Evolutionary conservation across 1,284 basidiomycete genomes (phyloP).

Genomic region (Ceratobasidium sp.): DNA sequence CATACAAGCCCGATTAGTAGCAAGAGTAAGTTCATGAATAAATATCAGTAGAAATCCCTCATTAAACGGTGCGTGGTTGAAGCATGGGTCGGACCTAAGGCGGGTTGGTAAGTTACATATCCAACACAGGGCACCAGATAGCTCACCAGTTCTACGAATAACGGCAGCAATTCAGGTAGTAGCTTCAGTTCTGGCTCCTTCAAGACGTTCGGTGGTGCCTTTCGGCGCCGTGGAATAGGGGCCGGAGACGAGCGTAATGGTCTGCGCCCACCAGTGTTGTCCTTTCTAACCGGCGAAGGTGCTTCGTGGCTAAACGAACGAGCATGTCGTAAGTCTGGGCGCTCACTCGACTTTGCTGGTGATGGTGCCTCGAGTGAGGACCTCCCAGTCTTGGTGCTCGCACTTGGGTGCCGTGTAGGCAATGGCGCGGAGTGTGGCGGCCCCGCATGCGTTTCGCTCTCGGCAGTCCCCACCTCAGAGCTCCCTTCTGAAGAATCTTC

Average conservation of each 20-base stretch:
- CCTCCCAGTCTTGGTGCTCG: conserved; percentile 49
- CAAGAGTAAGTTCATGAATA: not conserved
- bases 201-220: conserved; percentile 58
- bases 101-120: not conserved
- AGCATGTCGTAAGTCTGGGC: conserved; percentile 30
- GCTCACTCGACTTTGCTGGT: conserved; percentile 32
- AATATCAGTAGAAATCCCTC: conserved; percentile 22
- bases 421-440: conserved; percentile 52
- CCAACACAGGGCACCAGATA: not conserved
- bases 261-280: conserved; percentile 7
- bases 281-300: conserved; percentile 22
- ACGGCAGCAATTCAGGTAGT: conserved; percentile 77
- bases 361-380: conserved; percentile 35
- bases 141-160: conserved; percentile 89
- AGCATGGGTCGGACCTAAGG: conserved; percentile 44
- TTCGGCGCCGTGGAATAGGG: conserved; percentile 45
- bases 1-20: conserved; percentile 8
- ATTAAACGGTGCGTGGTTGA: conserved; percentile 36
- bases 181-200: conserved; percentile 78
- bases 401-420: conserved; percentile 53
- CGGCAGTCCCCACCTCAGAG: conserved; percentile 49
- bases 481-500: conserved; percentile 49
- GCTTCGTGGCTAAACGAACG: conserved; percentile 39
- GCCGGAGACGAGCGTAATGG: conserved; percentile 31
- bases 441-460: conserved; percentile 34